Percentiles rank a stretch among this genome's conserved stretches.
Conservation (phyloP, 1,284 basidiomycete species). For the Trichosporon sp. region DNA sequence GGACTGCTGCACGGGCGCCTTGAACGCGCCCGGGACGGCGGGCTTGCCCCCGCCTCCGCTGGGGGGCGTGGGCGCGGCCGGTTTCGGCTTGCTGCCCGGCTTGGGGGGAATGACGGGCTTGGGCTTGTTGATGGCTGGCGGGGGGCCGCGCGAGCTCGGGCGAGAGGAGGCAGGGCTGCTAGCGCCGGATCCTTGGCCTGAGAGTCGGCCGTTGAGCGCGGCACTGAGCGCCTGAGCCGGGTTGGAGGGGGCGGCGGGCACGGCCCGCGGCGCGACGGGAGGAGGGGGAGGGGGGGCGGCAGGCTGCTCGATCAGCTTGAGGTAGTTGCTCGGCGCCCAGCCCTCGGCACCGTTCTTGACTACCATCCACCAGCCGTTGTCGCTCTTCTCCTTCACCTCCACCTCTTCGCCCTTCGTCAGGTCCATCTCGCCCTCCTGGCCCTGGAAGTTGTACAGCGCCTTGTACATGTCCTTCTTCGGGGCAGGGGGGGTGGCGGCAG, state of each 20-base stretch:
- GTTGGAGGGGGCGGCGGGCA: slow-evolving; percentile 60
- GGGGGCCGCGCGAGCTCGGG: slow-evolving; percentile 58
- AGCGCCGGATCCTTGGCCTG: slow-evolving; percentile 62
- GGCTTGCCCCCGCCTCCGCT: slow-evolving; percentile 48
- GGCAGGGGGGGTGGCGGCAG: slow-evolving; percentile 62
- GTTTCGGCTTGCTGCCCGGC: slow-evolving; percentile 50
- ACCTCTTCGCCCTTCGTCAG: slow-evolving; percentile 88
- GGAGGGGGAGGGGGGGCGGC: slow-evolving; percentile 70
- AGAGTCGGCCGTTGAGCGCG: slow-evolving; percentile 25
- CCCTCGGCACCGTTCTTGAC: too few relatives aligned
- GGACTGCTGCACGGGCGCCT: slow-evolving; percentile 38
- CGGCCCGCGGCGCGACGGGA: slow-evolving; percentile 54
- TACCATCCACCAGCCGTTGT: slow-evolving; percentile 65
- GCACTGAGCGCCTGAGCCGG: slow-evolving; percentile 45
- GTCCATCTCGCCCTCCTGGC: slow-evolving; percentile 88
- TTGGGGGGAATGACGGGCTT: slow-evolving; percentile 58
- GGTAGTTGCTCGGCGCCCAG: slow-evolving; percentile 94
- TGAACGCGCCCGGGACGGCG: slow-evolving; percentile 45
- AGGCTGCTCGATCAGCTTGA: slow-evolving; percentile 68
- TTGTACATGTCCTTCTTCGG: slow-evolving; percentile 77
- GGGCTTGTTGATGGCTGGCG: slow-evolving; percentile 58
- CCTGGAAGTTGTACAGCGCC: slow-evolving; percentile 84
- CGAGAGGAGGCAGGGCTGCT: slow-evolving; percentile 63
- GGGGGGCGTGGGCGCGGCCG: slow-evolving; percentile 27
- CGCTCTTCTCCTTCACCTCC: slow-evolving; percentile 89